Conservation (phyloP, 257 asterid genomes). For the Salvia miltiorrhiza region DNA sequence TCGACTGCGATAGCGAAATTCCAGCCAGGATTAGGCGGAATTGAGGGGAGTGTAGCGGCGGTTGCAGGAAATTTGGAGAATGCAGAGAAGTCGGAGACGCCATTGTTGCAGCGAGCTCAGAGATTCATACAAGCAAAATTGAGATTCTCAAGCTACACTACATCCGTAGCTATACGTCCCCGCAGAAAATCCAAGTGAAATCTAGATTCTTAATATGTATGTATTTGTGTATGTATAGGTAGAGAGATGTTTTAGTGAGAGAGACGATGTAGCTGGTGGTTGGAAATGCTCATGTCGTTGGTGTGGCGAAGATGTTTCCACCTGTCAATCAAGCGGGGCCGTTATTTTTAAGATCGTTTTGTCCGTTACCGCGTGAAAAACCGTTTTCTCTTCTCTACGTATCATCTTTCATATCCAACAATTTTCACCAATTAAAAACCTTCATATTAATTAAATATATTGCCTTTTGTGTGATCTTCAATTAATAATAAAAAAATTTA, state of each 20-base stretch:
- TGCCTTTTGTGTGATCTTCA: too few species aligned
- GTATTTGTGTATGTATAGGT: conserved; percentile 12
- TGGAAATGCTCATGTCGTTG: conserved; percentile 12
- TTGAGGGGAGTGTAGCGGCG: conserved; percentile 48
- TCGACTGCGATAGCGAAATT: conserved; percentile 43
- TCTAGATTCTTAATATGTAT: background rate
- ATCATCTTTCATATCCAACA: too few species aligned
- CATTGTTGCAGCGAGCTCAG: conserved; percentile 30
- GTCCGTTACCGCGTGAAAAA: background rate
- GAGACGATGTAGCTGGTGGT: conserved; percentile 33
- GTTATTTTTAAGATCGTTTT: conserved; percentile 1
- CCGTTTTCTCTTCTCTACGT: background rate
- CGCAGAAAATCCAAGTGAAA: conserved; percentile 11
- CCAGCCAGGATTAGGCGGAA: conserved; percentile 49
- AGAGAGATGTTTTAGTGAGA: conserved; percentile 16
- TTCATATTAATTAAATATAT: too few species aligned
- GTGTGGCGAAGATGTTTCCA: conserved; percentile 34
- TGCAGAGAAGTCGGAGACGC: conserved; percentile 34
- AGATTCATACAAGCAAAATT: conserved; percentile 16
- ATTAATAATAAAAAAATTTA: too few species aligned
- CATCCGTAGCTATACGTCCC: background rate
- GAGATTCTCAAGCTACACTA: conserved; percentile 15
- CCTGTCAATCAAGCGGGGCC: conserved; percentile 9
- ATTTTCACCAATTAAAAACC: too few species aligned
- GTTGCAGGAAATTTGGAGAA: conserved; percentile 45